Conservation (phyloP, 228 moss, liverwort and hornwort genomes). For the Sphagnum magellanicum region DNA sequence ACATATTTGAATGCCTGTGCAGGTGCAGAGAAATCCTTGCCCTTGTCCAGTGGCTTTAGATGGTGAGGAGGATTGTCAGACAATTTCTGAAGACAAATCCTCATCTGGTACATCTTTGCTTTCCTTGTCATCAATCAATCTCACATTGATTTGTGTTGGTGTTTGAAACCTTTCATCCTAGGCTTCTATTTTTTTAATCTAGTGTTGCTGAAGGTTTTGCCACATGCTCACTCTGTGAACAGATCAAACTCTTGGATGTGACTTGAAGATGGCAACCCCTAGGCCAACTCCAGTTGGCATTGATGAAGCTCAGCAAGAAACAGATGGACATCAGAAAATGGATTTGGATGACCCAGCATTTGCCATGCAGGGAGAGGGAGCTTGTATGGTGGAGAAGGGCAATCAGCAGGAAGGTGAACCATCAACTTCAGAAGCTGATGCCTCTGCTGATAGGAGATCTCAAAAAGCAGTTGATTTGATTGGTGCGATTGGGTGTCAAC, state of each 20-base stretch:
- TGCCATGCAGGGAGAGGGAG: constrained; percentile 40
- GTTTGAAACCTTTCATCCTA: no score
- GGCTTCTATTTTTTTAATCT: no score
- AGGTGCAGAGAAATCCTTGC: constrained; percentile 19
- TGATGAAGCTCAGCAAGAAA: constrained; percentile 1
- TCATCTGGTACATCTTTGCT: not conserved
- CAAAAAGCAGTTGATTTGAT: constrained; percentile 70
- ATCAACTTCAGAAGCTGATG: constrained; percentile 25
- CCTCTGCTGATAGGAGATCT: constrained; percentile 29
- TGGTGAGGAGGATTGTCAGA: constrained; percentile 53
- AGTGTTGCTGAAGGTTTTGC: no score
- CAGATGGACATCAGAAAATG: not conserved
- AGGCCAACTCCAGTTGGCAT: constrained; percentile 11
- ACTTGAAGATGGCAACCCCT: constrained; percentile 84
- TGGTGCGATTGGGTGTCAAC: constrained; percentile 70
- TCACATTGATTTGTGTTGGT: no score
- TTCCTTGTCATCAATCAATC: no score
- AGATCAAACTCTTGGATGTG: constrained; percentile 83
- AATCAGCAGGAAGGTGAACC: constrained; percentile 10
- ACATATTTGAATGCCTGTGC: constrained; percentile 10
- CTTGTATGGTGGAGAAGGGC: constrained; percentile 29
- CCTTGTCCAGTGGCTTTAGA: constrained; percentile 17
- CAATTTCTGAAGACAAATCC: constrained; percentile 37
- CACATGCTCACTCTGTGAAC: constrained; percentile 1
- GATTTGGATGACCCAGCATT: not conserved